Percentiles rank a stretch among this genome's conserved stretches.
Conservation (phyloP, 257 asterid species). For the Nicotiana tabacum region DNA sequence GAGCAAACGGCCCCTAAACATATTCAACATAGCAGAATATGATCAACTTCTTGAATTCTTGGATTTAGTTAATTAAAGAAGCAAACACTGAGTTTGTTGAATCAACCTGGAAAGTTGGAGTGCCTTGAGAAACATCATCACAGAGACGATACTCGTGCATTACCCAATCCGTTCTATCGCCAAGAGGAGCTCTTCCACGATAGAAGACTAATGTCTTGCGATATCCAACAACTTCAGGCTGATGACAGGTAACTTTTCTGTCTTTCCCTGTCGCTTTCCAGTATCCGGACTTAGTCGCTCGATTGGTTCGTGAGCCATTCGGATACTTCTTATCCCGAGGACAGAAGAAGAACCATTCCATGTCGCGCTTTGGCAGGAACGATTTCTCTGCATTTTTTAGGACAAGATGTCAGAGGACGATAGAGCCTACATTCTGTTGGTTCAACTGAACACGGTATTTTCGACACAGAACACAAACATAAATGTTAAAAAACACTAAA, state of each 20-base stretch:
- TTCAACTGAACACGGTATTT: too few species aligned
- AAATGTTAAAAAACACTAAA: neutral
- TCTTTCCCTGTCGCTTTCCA: conserved; percentile 54
- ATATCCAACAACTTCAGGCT: conserved; percentile 25
- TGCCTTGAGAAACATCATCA: conserved; percentile 36
- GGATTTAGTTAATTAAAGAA: neutral
- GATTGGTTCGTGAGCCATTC: conserved; percentile 43
- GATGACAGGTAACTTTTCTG: conserved; percentile 28
- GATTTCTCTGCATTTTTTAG: conserved; percentile 37
- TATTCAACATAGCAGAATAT: neutral
- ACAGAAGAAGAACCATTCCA: conserved; percentile 52
- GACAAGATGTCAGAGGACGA: neutral
- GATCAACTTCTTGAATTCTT: neutral
- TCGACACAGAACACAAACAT: too few species aligned
- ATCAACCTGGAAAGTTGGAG: conserved; percentile 33
- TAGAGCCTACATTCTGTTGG: too few species aligned
- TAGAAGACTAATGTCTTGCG: conserved; percentile 47
- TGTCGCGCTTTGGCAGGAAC: conserved; percentile 43
- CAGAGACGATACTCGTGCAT: conserved; percentile 48
- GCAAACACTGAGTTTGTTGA: neutral
- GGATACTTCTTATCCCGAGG: conserved; percentile 44
- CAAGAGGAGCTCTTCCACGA: conserved; percentile 42
- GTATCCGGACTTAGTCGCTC: conserved; percentile 48
- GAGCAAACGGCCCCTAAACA: conserved; percentile 39
- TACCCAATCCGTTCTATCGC: conserved; percentile 45